Evolutionary conservation across 148 eudicot genomes (phyloP), one percentile per base, ranked within the genome.

Genomic region (Cornus suecica): DNA sequence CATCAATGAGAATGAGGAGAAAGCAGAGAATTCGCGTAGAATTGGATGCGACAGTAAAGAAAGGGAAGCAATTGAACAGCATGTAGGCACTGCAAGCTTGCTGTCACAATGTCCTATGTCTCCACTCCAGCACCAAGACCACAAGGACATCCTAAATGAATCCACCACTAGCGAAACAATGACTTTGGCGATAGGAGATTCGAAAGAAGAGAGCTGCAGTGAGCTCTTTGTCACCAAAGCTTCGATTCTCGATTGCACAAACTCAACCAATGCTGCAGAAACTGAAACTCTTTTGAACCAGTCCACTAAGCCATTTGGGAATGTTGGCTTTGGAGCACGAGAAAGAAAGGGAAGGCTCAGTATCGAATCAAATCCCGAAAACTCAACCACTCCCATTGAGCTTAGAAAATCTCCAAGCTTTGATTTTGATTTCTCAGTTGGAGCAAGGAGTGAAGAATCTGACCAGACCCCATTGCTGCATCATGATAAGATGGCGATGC

Each of bases 381-480:
- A 69, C 15, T 26, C 58, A 62, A 48, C 29, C 37, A 13, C 9
- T 2, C 18, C 52, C 42, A 22, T 64, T 70, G 83, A 80, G 65
- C 79, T 62, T 20, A 74, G 75, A 63, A 87, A 76, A 66, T 82
- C 78, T 30, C 82, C 87, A 0, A 87, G 90, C 65, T 87, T 87
- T 64, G 81, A 80, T 48, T 87, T 87, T 73, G 86, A 83, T 58
- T 45, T 87, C 54, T 73, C 80, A 13, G 60, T 54, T 13, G 81
- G 63, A 66, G 48, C 67, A n/a, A 82, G 56, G 76, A 73, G 42
- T 0, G 82, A 79, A 65, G 90, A 82, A 70, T 82, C 82, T 42
- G 83, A 87, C 78, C 87, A 82, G 66, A 87, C 83, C 27, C 86
- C 87, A 29, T 62, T 84, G 20, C 76, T 87, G 62, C 66, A 25